Percentiles rank a stretch among this genome's conserved stretches.
Evolutionary conservation across 2,329 filamentous ascomycete species (phyloP).

Genomic region (Curvularia verruculosa): DNA sequence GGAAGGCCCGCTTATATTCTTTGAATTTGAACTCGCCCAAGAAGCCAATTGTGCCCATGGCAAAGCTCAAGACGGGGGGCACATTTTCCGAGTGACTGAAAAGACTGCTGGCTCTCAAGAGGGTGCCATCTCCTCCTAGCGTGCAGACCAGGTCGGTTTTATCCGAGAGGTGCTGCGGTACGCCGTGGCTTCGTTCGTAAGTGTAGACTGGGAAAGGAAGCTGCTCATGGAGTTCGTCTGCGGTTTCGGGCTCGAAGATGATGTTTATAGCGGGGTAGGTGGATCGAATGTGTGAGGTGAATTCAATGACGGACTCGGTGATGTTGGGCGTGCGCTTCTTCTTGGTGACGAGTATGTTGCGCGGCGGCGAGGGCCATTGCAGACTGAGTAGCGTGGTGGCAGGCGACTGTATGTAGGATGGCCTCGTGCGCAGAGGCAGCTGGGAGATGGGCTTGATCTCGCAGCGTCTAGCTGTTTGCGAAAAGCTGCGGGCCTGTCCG

Average conservation of each 20-base stretch:
- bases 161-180: constrained; percentile 61
- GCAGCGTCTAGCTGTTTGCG: constrained; percentile 28
- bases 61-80: constrained; percentile 91
- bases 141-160: constrained; percentile 91
- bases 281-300: constrained; percentile 71
- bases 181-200: constrained; percentile 41
- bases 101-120: constrained; percentile 81
- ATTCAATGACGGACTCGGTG: constrained; percentile 63
- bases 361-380: constrained; percentile 70
- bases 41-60: constrained; percentile 95
- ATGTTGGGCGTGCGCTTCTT: constrained; percentile 66
- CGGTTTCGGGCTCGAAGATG: constrained; percentile 80
- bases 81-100: constrained; percentile 83
- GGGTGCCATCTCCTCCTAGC: constrained; percentile 91
- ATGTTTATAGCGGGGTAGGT: constrained; percentile 83
- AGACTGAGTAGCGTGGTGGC: constrained; percentile 67
- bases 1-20: constrained; percentile 89
- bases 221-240: constrained; percentile 70
- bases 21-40: constrained; percentile 95
- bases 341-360: constrained; percentile 71
- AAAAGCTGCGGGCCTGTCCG: constrained; percentile 29
- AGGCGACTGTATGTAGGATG: constrained; percentile 58
- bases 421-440: constrained; percentile 43
- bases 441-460: constrained; percentile 39
- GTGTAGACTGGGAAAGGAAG: constrained; percentile 70